phyloP scores from a whole-genome alignment of 345 rosid species.

The Clausena lansium region DNA sequence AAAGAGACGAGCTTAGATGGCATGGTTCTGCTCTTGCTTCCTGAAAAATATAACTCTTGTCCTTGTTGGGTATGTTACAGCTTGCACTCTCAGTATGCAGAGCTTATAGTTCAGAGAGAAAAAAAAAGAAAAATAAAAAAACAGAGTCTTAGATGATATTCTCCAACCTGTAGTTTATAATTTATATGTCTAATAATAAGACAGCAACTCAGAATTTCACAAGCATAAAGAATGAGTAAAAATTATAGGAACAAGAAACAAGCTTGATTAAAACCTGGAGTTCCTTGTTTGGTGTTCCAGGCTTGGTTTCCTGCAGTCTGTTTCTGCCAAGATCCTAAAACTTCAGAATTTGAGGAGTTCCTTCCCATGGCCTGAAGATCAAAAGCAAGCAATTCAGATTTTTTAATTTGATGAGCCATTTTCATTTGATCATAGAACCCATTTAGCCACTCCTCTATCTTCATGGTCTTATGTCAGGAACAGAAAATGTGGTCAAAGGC shows the following conservation, averaged over 20 bases:
- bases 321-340: slow-evolving; percentile 42
- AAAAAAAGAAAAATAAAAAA: not conserved
- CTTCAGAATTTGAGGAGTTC: slow-evolving; percentile 42
- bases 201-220: not conserved
- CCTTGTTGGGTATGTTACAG: slow-evolving; percentile 30
- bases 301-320: slow-evolving; percentile 36
- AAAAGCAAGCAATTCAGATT: not conserved
- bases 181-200: not conserved
- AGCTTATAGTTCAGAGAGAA: slow-evolving; percentile 24
- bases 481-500: not conserved
- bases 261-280: slow-evolving; percentile 38
- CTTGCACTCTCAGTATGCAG: slow-evolving; percentile 28
- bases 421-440: not conserved
- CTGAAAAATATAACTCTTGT: slow-evolving; percentile 30
- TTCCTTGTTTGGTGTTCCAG: slow-evolving; percentile 49
- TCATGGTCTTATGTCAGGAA: not conserved
- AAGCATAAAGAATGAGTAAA: not conserved
- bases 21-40: slow-evolving; percentile 62
- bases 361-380: slow-evolving; percentile 46
- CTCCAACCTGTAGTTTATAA: not conserved
- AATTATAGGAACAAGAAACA: not conserved
- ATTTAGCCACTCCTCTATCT: no score
- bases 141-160: slow-evolving; percentile 2
- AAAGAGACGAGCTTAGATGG: slow-evolving; percentile 78
- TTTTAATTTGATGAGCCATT: not conserved